Evolutionary conservation across 768 basidiomycete genomes (phyloP).

Genomic region (Naganishia friedmannii): DNA sequence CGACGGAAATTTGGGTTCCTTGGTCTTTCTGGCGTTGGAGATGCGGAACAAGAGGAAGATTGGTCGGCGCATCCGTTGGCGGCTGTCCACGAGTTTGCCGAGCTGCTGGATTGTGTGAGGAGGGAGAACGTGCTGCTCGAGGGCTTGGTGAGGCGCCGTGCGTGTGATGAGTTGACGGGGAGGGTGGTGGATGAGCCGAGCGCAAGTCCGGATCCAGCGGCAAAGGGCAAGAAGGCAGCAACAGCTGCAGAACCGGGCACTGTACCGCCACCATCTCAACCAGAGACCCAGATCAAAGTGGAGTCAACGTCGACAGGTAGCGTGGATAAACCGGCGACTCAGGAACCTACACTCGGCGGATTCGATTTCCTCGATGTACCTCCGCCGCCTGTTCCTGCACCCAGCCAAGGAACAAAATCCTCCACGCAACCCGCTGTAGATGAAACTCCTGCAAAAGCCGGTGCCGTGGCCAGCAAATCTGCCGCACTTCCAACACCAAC

Average conservation of each 20-base stretch:
- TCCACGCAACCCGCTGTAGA: background rate
- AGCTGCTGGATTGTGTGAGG: constrained; percentile 13
- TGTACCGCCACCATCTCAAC: background rate
- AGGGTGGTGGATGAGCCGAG: background rate
- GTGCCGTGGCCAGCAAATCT: background rate
- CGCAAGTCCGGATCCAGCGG: background rate
- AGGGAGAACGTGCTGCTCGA: constrained; percentile 21
- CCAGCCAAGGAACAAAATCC: background rate
- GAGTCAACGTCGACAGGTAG: background rate
- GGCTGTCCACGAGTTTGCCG: constrained; percentile 18
- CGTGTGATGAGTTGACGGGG: constrained; percentile 5
- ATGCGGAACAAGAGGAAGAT: constrained; percentile 9
- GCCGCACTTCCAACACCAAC: background rate
- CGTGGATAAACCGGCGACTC: background rate
- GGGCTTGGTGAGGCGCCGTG: constrained; percentile 8
- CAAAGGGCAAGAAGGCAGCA: background rate
- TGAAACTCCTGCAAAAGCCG: background rate
- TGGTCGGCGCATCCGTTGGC: constrained; percentile 15
- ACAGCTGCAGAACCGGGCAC: background rate
- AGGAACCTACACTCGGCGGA: constrained; percentile 9
- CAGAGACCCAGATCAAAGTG: background rate
- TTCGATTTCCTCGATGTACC: background rate
- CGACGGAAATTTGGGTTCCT: constrained; percentile 8
- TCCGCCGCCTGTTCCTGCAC: background rate
- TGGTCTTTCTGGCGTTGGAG: background rate